Evolutionary conservation across 2,329 filamentous ascomycete genomes (phyloP), one percentile per base, ranked within the genome.

Genomic region (Dendrostoma leiphaemia): DNA sequence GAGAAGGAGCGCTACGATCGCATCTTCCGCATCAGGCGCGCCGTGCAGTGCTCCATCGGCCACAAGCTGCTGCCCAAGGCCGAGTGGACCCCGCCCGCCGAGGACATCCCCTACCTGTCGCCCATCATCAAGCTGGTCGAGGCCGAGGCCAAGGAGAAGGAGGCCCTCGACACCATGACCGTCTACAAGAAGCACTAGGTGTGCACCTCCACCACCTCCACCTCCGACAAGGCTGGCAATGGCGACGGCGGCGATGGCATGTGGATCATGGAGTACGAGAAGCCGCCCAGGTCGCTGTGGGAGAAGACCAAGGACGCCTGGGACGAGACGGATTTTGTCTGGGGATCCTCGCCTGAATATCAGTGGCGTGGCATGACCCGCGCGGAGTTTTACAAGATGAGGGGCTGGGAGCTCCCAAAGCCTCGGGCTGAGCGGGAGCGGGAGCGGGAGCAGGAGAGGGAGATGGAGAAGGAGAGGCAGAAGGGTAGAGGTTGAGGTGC

Each of bases 1-100:
- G 83, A 90, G 67, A 90, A 95, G 81, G 90, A 94, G 72, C 83
- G 87, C 67, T 97, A 97, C 79, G 94, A 99, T 80, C 93, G 94
- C 73, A 85, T 97, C 72, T 99, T 91, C 87, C 92, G 94, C 70
- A 85, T 99, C 75, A 90, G 94, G 78, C 87, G 94, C 76, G 93
- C 94, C 67, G 86, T 95, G 77, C 94, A 99, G 78, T 78, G 76
- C 73, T 83, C 79, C 66, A 72, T 83, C 68, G 72, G 78, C 66
- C 84, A 86, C 72, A 84, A 85, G 76, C 74, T 86, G 59, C 78
- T 87, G 53, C 81, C 84, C 70, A 81, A 80, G 75, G 69, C 76
- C 31, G 71, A 84, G 69, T 84, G 81, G 82, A 83, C 79, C 63
- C 83, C 80, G 73, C 63, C 75, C 62, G 74, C 80, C 65, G 75